Percentiles rank a stretch among this genome's conserved stretches.
phyloP scores from a whole-genome alignment of 78 protist species.

The Speleostelium caveatum region DNA sequence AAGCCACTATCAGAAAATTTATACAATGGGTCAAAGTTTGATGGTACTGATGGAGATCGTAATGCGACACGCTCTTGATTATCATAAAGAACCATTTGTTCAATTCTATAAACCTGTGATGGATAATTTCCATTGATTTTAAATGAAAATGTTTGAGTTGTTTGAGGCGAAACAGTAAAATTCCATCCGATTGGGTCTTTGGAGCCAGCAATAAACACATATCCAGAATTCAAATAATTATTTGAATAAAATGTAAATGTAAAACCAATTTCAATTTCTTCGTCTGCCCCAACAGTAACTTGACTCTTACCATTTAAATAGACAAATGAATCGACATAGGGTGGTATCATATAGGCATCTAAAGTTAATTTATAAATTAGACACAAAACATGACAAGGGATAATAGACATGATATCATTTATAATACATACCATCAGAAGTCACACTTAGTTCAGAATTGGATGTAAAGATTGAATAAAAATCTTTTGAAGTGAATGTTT shows the following conservation, averaged over 20 bases:
- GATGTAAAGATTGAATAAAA: too few species aligned
- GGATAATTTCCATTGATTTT: neutral
- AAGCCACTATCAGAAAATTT: neutral
- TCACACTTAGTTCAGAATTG: too few species aligned
- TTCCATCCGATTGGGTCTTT: neutral
- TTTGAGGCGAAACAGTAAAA: neutral
- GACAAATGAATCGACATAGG: too few species aligned
- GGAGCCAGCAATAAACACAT: neutral
- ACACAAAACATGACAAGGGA: too few species aligned
- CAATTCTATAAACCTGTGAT: neutral
- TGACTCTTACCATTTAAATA: too few species aligned
- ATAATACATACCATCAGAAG: too few species aligned
- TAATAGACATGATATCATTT: too few species aligned
- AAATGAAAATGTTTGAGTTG: neutral
- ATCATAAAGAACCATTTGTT: neutral
- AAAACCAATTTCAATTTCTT: neutral
- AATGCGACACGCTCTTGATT: neutral
- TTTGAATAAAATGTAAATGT: neutral
- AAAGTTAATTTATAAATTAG: too few species aligned
- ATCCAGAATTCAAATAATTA: neutral
- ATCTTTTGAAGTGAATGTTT: too few species aligned
- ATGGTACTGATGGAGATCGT: neutral
- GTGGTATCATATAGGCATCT: too few species aligned
- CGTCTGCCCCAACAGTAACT: too few species aligned
- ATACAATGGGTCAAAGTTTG: neutral